Base-by-base conservation (phyloP, 192 early-diverging fungal genomes). In the Backusella tarrabulga region DNA sequence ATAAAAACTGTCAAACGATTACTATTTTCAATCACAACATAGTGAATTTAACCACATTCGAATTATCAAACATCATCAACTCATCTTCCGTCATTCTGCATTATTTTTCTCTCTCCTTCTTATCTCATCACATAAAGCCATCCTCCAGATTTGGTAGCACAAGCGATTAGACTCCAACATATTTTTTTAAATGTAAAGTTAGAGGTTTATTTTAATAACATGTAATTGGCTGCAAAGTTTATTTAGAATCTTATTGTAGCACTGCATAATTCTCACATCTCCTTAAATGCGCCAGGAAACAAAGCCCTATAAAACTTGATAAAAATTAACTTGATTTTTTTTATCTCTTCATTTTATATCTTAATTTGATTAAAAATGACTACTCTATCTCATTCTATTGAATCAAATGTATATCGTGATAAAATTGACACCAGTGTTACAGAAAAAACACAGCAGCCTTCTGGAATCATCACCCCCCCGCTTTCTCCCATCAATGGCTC, bases 331-430 rank as follows among this genome's bases (percentile, higher is more conserved):
- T 6, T 1, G 6, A 4, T 17, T 14, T 26, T 38, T 69, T 38
- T 36, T 69, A 5, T 36, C n/a, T 34, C 5, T 21, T 68, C n/a
- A 32, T 68, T 68, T 69, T 12, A 21, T 23, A 69, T 9, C 41
- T 69, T n/a, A 36, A 36, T 34, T 68, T n/a, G 15, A 69, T n/a
- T 19, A 69, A n/a, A 32, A 36, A 69, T 69, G 68, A 69, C 68
- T 38, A 69, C n/a, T 35, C 11, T 38, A 41, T 21, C 36, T 38
- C 21, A 8, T 36, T 35, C 19, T 69, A 9, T 19, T 40, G 68
- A 69, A 36, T 40, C 17, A 11, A 68, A 69, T 69, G 23, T 1
- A 12, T 4, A 38, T 69, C 35, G 40, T 14, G n/a, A 70, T 38
- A 70, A 70, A 11, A 36, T 23, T 19, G 34, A 41, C n/a, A 41